Evolutionary conservation across 305 asterid genomes (phyloP).

Genomic region (Plantago lanceolata): DNA sequence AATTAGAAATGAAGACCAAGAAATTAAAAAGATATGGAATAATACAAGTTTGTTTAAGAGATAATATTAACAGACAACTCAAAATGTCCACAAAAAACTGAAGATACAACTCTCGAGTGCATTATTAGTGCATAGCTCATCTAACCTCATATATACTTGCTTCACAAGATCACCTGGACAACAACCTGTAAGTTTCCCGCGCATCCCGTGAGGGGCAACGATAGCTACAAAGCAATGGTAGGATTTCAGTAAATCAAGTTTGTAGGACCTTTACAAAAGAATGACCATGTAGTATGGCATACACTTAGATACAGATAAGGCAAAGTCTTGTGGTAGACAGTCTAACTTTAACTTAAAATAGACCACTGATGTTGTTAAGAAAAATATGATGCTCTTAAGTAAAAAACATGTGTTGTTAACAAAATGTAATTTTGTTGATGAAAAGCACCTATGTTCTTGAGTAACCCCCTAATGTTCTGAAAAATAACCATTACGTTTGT

Average conservation of each 20-base stretch:
- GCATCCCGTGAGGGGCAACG: slow-evolving; percentile 98
- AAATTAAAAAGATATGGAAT: background rate
- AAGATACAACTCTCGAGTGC: slow-evolving; percentile 11
- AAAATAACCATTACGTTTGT: no score
- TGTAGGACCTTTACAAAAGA: slow-evolving; percentile 18
- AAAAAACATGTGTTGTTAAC: no score
- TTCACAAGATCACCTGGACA: slow-evolving; percentile 96
- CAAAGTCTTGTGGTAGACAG: no score
- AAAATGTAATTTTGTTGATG: no score
- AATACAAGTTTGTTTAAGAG: slow-evolving; percentile 1
- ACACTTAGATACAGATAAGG: background rate
- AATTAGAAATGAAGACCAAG: background rate
- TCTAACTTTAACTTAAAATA: no score
- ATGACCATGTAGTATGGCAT: background rate
- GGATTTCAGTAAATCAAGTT: slow-evolving; percentile 22
- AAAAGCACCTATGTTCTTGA: no score
- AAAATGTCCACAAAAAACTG: slow-evolving; percentile 13
- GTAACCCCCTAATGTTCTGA: no score
- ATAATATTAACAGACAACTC: slow-evolving; percentile 5
- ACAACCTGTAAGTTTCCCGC: slow-evolving; percentile 86
- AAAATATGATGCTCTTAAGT: no score
- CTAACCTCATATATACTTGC: slow-evolving; percentile 87
- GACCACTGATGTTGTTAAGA: no score
- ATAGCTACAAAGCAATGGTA: slow-evolving; percentile 52
- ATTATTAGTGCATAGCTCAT: slow-evolving; percentile 14